Evolutionary conservation across 768 basidiomycete species (phyloP).

Genomic region (Trametes villosa): DNA sequence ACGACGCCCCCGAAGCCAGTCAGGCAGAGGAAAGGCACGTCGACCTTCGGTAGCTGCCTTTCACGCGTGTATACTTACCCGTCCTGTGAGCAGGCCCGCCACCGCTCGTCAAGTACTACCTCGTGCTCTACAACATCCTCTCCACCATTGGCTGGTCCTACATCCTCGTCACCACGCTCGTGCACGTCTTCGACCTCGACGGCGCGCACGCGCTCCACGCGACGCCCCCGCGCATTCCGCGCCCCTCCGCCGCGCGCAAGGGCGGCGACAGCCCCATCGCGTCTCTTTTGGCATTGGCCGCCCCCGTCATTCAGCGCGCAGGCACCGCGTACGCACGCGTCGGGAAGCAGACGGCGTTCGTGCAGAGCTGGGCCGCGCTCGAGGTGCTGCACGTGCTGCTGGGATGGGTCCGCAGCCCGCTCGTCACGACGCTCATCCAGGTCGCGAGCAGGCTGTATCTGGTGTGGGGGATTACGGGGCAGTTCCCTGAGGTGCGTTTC

Average conservation of each 20-base stretch:
- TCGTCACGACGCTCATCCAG: slow-evolving; percentile 76
- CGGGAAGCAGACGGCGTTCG: slow-evolving; percentile 63
- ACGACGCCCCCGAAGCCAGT: slow-evolving; percentile 6
- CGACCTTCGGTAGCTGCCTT: background rate
- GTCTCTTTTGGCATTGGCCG: slow-evolving; percentile 41
- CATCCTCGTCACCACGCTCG: slow-evolving; percentile 61
- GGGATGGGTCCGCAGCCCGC: slow-evolving; percentile 78
- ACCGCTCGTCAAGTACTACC: slow-evolving; percentile 53
- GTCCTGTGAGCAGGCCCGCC: slow-evolving; percentile 20
- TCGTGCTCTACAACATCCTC: slow-evolving; percentile 76
- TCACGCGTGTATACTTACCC: background rate
- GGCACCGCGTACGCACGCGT: slow-evolving; percentile 64
- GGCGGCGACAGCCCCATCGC: slow-evolving; percentile 6
- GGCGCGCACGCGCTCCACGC: slow-evolving; percentile 8
- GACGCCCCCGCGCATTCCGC: slow-evolving; percentile 19
- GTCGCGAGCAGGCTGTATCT: slow-evolving; percentile 81
- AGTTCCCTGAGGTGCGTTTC: slow-evolving; percentile 56
- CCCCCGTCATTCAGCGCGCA: slow-evolving; percentile 53
- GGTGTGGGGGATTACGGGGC: slow-evolving; percentile 82
- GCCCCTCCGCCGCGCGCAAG: slow-evolving; percentile 12
- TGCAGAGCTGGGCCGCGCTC: slow-evolving; percentile 83
- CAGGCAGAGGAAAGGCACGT: slow-evolving; percentile 8
- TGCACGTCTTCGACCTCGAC: slow-evolving; percentile 43
- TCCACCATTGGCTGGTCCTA: slow-evolving; percentile 78
- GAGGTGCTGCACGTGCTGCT: slow-evolving; percentile 83